Evolutionary conservation across 306 rosid species (phyloP).

Genomic region (Potentilla sterilis): DNA sequence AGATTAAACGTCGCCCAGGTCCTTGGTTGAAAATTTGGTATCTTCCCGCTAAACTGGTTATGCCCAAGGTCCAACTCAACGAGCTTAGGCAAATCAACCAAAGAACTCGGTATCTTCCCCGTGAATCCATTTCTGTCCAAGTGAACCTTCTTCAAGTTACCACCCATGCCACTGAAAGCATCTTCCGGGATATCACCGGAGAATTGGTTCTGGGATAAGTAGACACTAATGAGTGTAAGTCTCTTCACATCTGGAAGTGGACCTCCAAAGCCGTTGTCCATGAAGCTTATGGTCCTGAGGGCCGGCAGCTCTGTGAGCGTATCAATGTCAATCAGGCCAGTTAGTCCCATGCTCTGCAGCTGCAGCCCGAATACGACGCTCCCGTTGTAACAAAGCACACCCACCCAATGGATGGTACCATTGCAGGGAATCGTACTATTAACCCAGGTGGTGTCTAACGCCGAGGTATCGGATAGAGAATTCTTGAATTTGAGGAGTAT

Average conservation of each 20-base stretch:
- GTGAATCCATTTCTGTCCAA: conserved; percentile 51
- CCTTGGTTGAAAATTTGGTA: conserved; percentile 48
- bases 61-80: conserved; percentile 53
- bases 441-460: conserved; percentile 43
- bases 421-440: conserved; percentile 31
- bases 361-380: conserved; percentile 31
- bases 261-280: conserved; percentile 54
- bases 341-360: conserved; percentile 58
- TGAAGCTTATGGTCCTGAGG: conserved; percentile 53
- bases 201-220: conserved; percentile 50
- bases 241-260: conserved; percentile 52
- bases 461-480: conserved; percentile 37
- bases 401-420: conserved; percentile 42
- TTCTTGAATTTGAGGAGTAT: conserved; percentile 52
- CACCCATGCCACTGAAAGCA: conserved; percentile 52
- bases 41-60: conserved; percentile 54
- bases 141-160: conserved; percentile 41
- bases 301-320: conserved; percentile 33
- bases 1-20: conserved; percentile 43
- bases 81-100: conserved; percentile 50
- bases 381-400: conserved; percentile 40
- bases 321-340: conserved; percentile 49
- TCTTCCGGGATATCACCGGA: conserved; percentile 49
- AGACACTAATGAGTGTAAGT: conserved; percentile 43
- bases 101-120: conserved; percentile 61